Evolutionary conservation across 2,329 filamentous ascomycete genomes (phyloP), one percentile per base, ranked within the genome.

Genomic region (Laburnicola sp.): DNA sequence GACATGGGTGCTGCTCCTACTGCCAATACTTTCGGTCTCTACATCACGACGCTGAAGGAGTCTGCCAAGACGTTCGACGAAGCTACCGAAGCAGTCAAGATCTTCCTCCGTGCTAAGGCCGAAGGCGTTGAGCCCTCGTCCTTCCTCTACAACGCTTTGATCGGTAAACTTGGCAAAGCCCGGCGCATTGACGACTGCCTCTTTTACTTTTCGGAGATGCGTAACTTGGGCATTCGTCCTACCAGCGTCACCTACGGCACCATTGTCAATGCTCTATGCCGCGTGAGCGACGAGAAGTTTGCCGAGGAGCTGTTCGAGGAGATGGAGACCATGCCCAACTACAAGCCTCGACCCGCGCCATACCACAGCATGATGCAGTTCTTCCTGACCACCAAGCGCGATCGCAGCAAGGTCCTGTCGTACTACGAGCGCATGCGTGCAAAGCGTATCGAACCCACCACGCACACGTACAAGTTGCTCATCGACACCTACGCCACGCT

Each of bases 341-440:
- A 99, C 83, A 97, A 97, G 80, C 91, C 94, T 35, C 88, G 94
- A 7, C 92, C 94, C 25, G 94, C 94, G 23, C 94, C 94, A 0
- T 99, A 99, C 81, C 97, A 99, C 80, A 96, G 91, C 75, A 89
- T 99, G 86, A 99, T 99, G 85, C 94, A 99, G 72, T 97, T 96
- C 78, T 99, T 97, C 83, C 80, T 97, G 62, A 96, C 90, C 50
- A 97, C 93, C 48, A 97, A 97, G 83, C 90, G 91, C 46, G 93
- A 99, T 74, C 93, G 94, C 76, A 78, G 81, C 73, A 97, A 97
- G 84, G 93, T 97, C 4, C 81, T 99, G 23, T 82, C 86, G 28
- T 99, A 97, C 80, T 97, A 96, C 70, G 87, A 96, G 74, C 89
- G 93, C 56, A 97, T 99, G 94, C 85, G 87, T 71, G 81, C 84